These are phyloP conservation scores for Starmerella stigmatis DNA, from an alignment of 805 yeast species.

Conservation along the genomic window DNA sequence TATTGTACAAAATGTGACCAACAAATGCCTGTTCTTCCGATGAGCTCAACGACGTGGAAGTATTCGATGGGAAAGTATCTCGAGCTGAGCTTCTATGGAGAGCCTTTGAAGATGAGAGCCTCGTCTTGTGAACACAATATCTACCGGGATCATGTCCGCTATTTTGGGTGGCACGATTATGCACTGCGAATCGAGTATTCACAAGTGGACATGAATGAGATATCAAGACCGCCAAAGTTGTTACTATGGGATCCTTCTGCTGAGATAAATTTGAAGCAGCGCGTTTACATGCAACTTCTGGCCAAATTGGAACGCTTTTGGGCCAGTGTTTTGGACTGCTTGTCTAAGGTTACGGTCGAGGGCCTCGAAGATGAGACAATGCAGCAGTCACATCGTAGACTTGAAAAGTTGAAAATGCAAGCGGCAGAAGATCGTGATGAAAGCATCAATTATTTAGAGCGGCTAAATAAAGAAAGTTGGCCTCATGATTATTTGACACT, in stretches of 20 bases:
- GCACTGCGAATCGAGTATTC: constrained; percentile 73
- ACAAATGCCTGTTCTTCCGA: constrained; percentile 63
- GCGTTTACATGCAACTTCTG: constrained; percentile 45
- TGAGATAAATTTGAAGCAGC: constrained; percentile 58
- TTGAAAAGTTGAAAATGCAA: constrained; percentile 47
- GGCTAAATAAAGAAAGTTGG: constrained; percentile 43
- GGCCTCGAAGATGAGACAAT: constrained; percentile 60
- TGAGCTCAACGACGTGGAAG: constrained; percentile 82
- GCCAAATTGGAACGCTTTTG: constrained; percentile 53
- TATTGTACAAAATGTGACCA: constrained; percentile 69
- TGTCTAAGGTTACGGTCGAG: constrained; percentile 69
- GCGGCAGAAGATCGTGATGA: constrained; percentile 43
- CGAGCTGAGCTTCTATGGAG: constrained; percentile 74
- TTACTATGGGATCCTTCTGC: constrained; percentile 62
- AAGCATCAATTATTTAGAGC: constrained; percentile 39
- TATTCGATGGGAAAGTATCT: constrained; percentile 88
- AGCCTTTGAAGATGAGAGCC: constrained; percentile 43
- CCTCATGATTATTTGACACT: constrained; percentile 60
- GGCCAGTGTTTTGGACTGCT: constrained; percentile 56
- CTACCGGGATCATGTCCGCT: constrained; percentile 69
- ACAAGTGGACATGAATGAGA: constrained; percentile 62
- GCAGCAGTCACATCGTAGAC: constrained; percentile 52
- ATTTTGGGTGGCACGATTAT: constrained; percentile 69
- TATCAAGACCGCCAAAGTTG: constrained; percentile 64
- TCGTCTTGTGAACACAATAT: constrained; percentile 72